Evolutionary conservation across 2,329 filamentous ascomycete species (phyloP).

Genomic region (Pyricularia sp.): DNA sequence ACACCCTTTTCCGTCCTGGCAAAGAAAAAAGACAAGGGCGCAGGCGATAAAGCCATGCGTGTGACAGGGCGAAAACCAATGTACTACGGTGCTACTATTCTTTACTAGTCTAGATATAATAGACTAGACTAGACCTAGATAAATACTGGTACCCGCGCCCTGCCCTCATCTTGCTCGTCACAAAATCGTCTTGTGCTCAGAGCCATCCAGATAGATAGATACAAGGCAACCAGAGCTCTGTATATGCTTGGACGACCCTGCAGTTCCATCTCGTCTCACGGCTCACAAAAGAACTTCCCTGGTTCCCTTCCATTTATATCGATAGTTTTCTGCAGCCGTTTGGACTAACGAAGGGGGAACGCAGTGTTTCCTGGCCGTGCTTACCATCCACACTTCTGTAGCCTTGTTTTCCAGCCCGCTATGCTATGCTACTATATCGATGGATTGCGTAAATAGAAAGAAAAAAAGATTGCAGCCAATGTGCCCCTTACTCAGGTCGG

Average conservation of each 20-base stretch:
- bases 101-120: no score
- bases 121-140: no score
- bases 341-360: not conserved
- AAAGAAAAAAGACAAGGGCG: no score
- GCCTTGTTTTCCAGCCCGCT: not conserved
- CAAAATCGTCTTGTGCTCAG: not conserved
- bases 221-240: not conserved
- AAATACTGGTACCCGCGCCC: no score
- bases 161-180: not conserved
- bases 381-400: not conserved
- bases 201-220: not conserved
- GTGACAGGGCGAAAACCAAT: not conserved
- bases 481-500: no score
- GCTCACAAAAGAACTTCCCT: no score
- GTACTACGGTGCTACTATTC: not conserved
- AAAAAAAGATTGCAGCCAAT: no score
- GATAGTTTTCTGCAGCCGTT: no score
- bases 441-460: no score
- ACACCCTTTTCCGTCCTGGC: no score
- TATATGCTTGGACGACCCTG: not conserved
- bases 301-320: no score
- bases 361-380: not conserved
- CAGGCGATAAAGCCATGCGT: no score
- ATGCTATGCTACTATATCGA: not conserved
- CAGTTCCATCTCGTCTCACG: not conserved